Conservation (phyloP, 208 protist species). For the Wallacemonas sp. region DNA sequence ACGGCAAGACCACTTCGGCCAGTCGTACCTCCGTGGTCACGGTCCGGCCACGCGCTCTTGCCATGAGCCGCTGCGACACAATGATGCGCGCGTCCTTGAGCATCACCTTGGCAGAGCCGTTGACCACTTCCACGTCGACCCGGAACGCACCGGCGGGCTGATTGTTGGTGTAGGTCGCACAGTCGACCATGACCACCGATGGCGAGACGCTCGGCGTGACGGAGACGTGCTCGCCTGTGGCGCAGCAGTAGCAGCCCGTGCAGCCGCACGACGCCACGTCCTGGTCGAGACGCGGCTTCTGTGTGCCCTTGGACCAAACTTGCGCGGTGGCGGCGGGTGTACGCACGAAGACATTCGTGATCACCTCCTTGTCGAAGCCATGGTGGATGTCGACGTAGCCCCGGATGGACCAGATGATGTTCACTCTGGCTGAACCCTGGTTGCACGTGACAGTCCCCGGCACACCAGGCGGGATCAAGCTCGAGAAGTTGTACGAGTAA, state of each 20-base stretch:
- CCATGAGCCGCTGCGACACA: neutral
- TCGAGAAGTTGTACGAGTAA: neutral
- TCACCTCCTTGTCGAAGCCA: slow-evolving; percentile 5
- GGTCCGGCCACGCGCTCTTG: neutral
- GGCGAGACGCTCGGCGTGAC: neutral
- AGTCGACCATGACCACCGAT: neutral
- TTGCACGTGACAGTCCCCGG: neutral
- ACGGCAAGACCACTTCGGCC: neutral
- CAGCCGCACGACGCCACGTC: slow-evolving; percentile 8
- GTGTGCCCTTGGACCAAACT: too few species aligned
- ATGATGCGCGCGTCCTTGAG: neutral
- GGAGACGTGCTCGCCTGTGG: neutral
- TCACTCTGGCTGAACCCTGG: too few species aligned
- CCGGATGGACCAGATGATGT: neutral
- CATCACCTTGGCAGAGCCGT: neutral
- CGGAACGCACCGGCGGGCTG: neutral
- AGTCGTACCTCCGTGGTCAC: too few species aligned
- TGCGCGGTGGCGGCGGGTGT: neutral
- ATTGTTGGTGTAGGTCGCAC: neutral
- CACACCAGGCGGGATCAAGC: neutral
- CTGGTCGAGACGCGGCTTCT: neutral
- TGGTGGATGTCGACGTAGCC: slow-evolving; percentile 8
- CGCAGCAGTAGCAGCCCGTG: slow-evolving; percentile 14
- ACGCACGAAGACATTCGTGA: neutral
- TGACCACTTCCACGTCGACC: neutral